Base-by-base conservation (phyloP, 1,284 basidiomycete genomes). In the Vanrija pseudolonga region DNA sequence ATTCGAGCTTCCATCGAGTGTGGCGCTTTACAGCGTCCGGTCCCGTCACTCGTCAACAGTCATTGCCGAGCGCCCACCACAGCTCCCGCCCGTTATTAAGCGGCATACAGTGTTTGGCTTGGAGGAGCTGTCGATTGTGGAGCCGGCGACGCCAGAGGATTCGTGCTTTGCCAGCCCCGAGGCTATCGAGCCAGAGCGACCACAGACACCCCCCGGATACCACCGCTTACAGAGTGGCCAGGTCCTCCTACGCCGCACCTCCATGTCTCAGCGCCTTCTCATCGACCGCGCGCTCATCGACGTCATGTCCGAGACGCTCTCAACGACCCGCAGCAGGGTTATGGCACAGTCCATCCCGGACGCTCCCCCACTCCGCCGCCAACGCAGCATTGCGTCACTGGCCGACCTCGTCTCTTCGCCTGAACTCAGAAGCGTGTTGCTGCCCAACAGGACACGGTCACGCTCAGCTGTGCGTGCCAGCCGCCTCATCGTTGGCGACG, bases 181-280 rank as follows among this genome's bases (percentile, higher is more conserved):
- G 32, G 32, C 9, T 32, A 15, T 12, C 32, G 32, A 32, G 32
- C 32, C 32, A 1, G 32, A 32, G 32, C 32, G 9, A 32, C 32
- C 32, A 15, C 14, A 4, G 9, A 32, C 32, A 1, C 32, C 50
- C 18, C 49, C 59, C 59, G 42, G 47, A 52, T 47, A 59, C 51
- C 32, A 65, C 59, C 48, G 61, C 64, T 47, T 55, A 51, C 37
- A 55, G 39, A 17, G 63, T 46, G 51, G 51, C 49, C 47, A 83
- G 4, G 81, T 88, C 45, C 78, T 87, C 38, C 83, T 89, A 51
- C 82, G 84, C 28, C 84, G 89, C 9, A 84, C 85, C 9, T 86
- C 88, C 7, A 77, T 82, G 15, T 79, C 82, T 32, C 84, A 85
- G 28, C 84, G 90, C 19, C 80, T 83, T 24, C 61, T 69, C 7